Evolutionary conservation across 768 basidiomycete species (phyloP), one percentile per base, ranked within the genome.

Genomic region (Suillus fuscotomentosus): DNA sequence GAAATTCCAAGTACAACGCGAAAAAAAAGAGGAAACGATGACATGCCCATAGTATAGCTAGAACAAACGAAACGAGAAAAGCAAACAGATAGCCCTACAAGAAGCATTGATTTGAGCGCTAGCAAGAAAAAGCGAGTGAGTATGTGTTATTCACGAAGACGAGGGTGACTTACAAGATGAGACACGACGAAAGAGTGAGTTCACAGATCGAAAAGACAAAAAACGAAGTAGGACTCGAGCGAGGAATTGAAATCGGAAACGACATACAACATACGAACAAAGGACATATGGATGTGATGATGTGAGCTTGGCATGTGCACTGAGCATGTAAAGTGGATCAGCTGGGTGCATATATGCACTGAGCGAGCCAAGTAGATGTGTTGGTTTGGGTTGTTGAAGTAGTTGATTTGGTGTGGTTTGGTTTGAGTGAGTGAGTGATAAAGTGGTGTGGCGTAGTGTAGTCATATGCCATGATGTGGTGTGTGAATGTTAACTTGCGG

Each of bases 81-180:
- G 51, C 51, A 56, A 56, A 56, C n/a, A 56, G 55, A 56, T 56
- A 56, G 36, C n/a, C 22, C 55, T 56, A 56, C 55, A 56, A 56
- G 55, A 56, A 56, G 55, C 55, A 56, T 53, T 50, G 22, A 50
- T 7, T 53, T 31, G 27, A 15, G 36, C 24, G 39, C 24, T 41
- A 27, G 22, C 10, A 24, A 41, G 14, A 55, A 38, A 61, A 61
- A n/a, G 38, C 3, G n/a, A 27, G 22, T 57, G 36, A 56, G 36
- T 15, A 22, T n/a, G 14, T 15, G 55, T 39, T 8, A 39, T 22
- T 17, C 55, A 56, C 36, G 7, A 38, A 56, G 15, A 39, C 14
- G 8, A 56, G n/a, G 14, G 36, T 10, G 51, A 53, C 51, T 53
- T 53, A 53, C 51, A 53, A 53, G 51, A 31, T 17, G 5, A 34